phyloP scores from a whole-genome alignment of 192 early-diverging fungal genomes.

The Linnemannia zychae region DNA sequence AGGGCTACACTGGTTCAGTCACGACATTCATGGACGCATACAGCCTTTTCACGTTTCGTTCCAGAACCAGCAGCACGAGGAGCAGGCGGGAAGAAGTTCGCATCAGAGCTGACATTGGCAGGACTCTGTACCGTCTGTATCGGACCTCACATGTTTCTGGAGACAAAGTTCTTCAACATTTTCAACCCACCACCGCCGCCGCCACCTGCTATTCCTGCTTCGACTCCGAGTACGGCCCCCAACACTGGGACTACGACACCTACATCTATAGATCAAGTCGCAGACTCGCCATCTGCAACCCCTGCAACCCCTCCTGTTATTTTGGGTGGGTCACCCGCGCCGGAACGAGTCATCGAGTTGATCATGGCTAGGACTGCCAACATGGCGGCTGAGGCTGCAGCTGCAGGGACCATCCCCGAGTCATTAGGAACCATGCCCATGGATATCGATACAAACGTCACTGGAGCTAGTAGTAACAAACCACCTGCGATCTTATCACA shows the following conservation, averaged over 20 bases:
- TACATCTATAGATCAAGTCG: constrained; percentile 2
- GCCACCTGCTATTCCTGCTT: neutral
- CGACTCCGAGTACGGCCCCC: constrained; percentile 1
- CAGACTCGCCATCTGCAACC: neutral
- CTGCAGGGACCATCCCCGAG: constrained; percentile 1
- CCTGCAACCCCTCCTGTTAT: constrained; percentile 12
- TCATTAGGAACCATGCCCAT: neutral
- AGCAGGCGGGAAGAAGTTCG: constrained; percentile 40
- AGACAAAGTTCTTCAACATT: constrained; percentile 42
- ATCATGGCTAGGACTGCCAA: constrained; percentile 21
- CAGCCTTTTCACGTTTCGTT: constrained; percentile 41
- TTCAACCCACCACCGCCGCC: constrained; percentile 35
- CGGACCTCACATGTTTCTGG: constrained; percentile 48
- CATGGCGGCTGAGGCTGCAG: constrained; percentile 13
- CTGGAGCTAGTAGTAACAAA: neutral
- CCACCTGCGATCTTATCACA: neutral
- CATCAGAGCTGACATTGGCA: constrained; percentile 30
- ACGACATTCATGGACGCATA: constrained; percentile 37
- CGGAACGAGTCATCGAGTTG: constrained; percentile 38
- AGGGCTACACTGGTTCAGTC: constrained; percentile 35
- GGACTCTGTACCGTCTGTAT: constrained; percentile 47
- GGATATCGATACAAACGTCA: constrained; percentile 12
- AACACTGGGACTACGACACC: constrained; percentile 11
- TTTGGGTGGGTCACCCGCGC: constrained; percentile 20
- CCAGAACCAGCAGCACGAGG: constrained; percentile 39